A percentile compares a stretch with the other conserved stretches of the same genome.
phyloP scores from a whole-genome alignment of 805 yeast genomes.

The Yarrowia hollandica region DNA sequence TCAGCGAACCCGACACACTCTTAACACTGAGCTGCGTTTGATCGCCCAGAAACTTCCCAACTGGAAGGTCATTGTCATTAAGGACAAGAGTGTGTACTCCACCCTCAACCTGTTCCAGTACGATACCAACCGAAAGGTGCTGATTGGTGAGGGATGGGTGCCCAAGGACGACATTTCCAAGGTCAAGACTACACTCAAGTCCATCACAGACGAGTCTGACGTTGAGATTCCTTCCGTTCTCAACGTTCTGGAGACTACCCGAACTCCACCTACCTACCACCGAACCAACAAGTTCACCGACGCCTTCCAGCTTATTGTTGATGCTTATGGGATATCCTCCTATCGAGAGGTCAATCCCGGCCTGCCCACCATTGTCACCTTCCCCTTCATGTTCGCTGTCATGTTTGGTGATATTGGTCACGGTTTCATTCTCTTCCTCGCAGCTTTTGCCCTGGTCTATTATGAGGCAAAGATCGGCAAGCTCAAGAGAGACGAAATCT shows the following conservation, averaged over 20 bases:
- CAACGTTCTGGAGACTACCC: conserved; percentile 66
- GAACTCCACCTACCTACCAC: conserved; percentile 92
- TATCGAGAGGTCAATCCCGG: conserved; percentile 97
- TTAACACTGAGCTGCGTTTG: conserved; percentile 74
- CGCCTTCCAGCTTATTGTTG: conserved; percentile 91
- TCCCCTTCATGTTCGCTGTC: conserved; percentile 97
- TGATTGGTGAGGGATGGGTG: conserved; percentile 96
- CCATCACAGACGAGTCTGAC: conserved; percentile 54
- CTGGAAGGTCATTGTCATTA: conserved; percentile 68
- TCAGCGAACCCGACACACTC: conserved; percentile 64
- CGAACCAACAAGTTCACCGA: conserved; percentile 91
- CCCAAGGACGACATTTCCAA: conserved; percentile 72
- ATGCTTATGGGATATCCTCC: conserved; percentile 90
- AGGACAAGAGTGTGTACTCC: conserved; percentile 81
- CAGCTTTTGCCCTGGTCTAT: conserved; percentile 67
- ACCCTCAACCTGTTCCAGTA: conserved; percentile 77
- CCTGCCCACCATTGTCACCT: conserved; percentile 88
- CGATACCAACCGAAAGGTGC: conserved; percentile 78
- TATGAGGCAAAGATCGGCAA: conserved; percentile 70
- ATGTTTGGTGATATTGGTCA: conserved; percentile 99
- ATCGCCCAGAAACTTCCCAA: conserved; percentile 70
- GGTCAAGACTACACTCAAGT: conserved; percentile 67
- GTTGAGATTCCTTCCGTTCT: conserved; percentile 51
- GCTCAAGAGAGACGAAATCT: conserved; percentile 83
- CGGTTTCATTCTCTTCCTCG: conserved; percentile 77